Evolutionary conservation across 495 filamentous ascomycete genomes (phyloP).

Genomic region (Penicillium diatomitis): DNA sequence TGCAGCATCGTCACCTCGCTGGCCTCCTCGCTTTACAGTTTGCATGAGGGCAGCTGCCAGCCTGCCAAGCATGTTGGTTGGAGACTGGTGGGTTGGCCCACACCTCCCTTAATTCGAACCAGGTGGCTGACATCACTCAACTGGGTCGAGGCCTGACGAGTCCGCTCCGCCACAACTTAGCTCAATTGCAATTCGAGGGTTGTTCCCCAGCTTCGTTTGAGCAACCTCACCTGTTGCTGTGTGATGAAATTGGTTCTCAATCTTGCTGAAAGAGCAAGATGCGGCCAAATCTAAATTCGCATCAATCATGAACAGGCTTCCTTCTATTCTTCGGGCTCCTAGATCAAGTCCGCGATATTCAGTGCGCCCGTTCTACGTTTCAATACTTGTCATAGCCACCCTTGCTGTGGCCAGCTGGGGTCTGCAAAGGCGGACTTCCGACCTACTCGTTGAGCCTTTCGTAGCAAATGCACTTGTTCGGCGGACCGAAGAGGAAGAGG

Average conservation of each 20-base stretch:
- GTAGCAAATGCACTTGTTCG: slow-evolving; percentile 9
- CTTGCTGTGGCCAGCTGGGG: slow-evolving; percentile 21
- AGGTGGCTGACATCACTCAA: slow-evolving; percentile 18
- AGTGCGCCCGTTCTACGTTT: slow-evolving; percentile 28
- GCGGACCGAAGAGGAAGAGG: slow-evolving; percentile 28
- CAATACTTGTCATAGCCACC: slow-evolving; percentile 21
- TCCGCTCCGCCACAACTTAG: too few species aligned
- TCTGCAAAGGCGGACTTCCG: slow-evolving; percentile 5
- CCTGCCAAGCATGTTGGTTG: background rate
- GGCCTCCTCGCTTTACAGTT: background rate
- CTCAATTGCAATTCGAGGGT: too few species aligned
- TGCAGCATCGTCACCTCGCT: background rate
- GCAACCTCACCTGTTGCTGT: too few species aligned
- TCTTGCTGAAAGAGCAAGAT: slow-evolving; percentile 17
- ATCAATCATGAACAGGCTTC: slow-evolving; percentile 17
- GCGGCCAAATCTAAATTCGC: slow-evolving; percentile 11
- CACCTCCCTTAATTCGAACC: slow-evolving; percentile 7
- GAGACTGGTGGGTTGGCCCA: slow-evolving; percentile 16
- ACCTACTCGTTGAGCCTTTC: slow-evolving; percentile 1
- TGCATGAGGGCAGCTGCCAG: background rate
- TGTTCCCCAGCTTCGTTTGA: too few species aligned
- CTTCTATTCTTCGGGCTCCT: slow-evolving; percentile 15
- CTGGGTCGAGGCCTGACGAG: slow-evolving; percentile 10
- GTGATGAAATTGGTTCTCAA: background rate
- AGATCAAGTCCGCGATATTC: slow-evolving; percentile 27